Conservation (phyloP, 2,329 filamentous ascomycete genomes). For the Aspergillus neoniger region DNA sequence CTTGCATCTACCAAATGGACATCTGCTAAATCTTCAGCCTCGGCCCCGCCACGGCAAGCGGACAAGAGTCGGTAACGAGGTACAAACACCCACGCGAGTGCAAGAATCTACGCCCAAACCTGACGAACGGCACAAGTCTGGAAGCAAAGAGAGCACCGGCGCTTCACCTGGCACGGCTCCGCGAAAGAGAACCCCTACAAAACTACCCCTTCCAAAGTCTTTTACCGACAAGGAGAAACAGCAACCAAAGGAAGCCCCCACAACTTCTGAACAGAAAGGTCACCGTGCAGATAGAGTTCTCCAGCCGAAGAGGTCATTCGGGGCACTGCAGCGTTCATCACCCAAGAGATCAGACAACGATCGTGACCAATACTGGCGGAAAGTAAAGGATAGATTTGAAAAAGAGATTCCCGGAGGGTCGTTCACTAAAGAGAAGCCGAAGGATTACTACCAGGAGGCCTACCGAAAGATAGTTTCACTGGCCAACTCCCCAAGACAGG, state of each 20-base stretch:
- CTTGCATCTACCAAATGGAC: slow-evolving; percentile 32
- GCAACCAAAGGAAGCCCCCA: slow-evolving; percentile 18
- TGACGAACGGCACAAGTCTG: slow-evolving; percentile 8
- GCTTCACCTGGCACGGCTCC: slow-evolving; percentile 15
- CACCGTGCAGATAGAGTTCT: neutral
- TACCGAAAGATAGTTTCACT: slow-evolving; percentile 27
- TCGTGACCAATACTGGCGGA: slow-evolving; percentile 34
- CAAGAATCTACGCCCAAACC: neutral
- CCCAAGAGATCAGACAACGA: slow-evolving; percentile 22
- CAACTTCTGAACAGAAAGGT: slow-evolving; percentile 14
- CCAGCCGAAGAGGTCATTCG: slow-evolving; percentile 13
- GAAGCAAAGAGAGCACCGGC: slow-evolving; percentile 11
- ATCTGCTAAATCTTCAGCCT: slow-evolving; percentile 33
- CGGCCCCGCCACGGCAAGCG: slow-evolving; percentile 21
- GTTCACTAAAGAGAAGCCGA: slow-evolving; percentile 25
- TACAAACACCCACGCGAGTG: slow-evolving; percentile 15
- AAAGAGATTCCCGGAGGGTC: slow-evolving; percentile 25
- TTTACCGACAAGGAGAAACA: slow-evolving; percentile 22
- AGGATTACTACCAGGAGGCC: slow-evolving; percentile 20
- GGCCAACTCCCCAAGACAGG: slow-evolving; percentile 25
- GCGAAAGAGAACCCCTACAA: slow-evolving; percentile 27
- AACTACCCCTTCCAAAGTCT: slow-evolving; percentile 31
- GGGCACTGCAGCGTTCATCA: slow-evolving; percentile 9
- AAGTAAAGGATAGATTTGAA: slow-evolving; percentile 29
- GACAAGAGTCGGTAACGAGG: slow-evolving; percentile 19